phyloP scores from a whole-genome alignment of 129 eudicot species.

The Flaveria robusta region DNA sequence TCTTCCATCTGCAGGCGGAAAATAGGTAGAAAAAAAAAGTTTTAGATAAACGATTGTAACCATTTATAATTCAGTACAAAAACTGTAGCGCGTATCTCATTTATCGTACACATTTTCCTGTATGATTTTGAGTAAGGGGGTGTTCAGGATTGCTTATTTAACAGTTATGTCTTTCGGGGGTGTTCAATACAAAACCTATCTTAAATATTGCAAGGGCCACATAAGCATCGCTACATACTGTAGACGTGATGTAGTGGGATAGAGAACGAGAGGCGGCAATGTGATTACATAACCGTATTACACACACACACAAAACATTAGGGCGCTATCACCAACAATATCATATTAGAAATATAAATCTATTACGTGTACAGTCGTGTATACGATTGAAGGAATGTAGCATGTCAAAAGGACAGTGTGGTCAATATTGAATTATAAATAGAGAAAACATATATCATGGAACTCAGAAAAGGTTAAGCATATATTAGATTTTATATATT shows the following conservation, averaged over 20 bases:
- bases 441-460: too few relatives aligned
- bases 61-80: not conserved
- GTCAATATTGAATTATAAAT: too few relatives aligned
- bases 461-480: too few relatives aligned
- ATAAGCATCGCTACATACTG: not conserved
- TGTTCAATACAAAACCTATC: not conserved
- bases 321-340: too few relatives aligned
- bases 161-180: not conserved
- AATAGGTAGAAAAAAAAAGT: slow-evolving; percentile 17
- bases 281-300: not conserved
- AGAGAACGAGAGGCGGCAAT: not conserved
- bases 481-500: too few relatives aligned
- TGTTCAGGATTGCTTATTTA: not conserved
- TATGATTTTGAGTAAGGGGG: not conserved
- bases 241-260: not conserved
- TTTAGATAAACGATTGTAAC: slow-evolving; percentile 4
- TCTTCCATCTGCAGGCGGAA: slow-evolving; percentile 20
- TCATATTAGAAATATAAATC: too few relatives aligned
- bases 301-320: too few relatives aligned
- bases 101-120: not conserved
- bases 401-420: too few relatives aligned
- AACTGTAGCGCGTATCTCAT: not conserved
- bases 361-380: too few relatives aligned
- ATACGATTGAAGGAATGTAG: too few relatives aligned
- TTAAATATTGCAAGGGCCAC: not conserved